Percentiles rank a stretch among this genome's conserved stretches.
phyloP scores from a whole-genome alignment of 2,329 filamentous ascomycete genomes.

The Hortaea werneckii region DNA sequence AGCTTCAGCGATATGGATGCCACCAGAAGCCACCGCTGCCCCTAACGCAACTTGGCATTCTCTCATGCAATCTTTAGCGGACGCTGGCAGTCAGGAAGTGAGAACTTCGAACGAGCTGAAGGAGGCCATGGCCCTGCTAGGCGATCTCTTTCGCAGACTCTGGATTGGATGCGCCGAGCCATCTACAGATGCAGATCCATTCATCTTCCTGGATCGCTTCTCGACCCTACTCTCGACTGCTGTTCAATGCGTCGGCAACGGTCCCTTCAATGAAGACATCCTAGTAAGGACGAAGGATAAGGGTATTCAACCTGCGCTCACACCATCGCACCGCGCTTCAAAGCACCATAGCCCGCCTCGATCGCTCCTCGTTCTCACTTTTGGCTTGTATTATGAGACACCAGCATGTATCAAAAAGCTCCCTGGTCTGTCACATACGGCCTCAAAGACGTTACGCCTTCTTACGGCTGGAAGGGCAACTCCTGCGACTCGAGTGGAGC shows the following conservation, averaged over 20 bases:
- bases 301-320: slow-evolving; percentile 52
- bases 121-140: slow-evolving; percentile 62
- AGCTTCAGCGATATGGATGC: slow-evolving; percentile 37
- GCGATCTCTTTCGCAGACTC: slow-evolving; percentile 57
- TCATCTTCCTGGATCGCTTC: slow-evolving; percentile 12
- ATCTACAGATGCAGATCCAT: neutral
- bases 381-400: slow-evolving; percentile 14
- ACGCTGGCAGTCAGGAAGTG: slow-evolving; percentile 73
- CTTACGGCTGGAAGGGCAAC: slow-evolving; percentile 2
- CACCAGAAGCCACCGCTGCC: slow-evolving; percentile 9
- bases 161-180: slow-evolving; percentile 42
- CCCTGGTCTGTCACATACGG: neutral
- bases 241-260: slow-evolving; percentile 40
- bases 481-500: slow-evolving; percentile 1
- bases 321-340: slow-evolving; percentile 52
- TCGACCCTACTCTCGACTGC: slow-evolving; percentile 28
- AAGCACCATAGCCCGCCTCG: slow-evolving; percentile 44
- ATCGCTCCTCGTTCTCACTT: slow-evolving; percentile 50
- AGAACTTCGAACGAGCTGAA: slow-evolving; percentile 78
- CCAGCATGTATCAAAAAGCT: neutral
- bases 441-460: slow-evolving; percentile 2
- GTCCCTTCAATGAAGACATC: slow-evolving; percentile 41
- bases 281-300: slow-evolving; percentile 45
- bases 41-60: slow-evolving; percentile 28
- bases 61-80: slow-evolving; percentile 52